These are phyloP conservation scores for Cytospora paraplurivora DNA, from an alignment of 2,329 filamentous ascomycete genomes.

Conservation along the genomic window DNA sequence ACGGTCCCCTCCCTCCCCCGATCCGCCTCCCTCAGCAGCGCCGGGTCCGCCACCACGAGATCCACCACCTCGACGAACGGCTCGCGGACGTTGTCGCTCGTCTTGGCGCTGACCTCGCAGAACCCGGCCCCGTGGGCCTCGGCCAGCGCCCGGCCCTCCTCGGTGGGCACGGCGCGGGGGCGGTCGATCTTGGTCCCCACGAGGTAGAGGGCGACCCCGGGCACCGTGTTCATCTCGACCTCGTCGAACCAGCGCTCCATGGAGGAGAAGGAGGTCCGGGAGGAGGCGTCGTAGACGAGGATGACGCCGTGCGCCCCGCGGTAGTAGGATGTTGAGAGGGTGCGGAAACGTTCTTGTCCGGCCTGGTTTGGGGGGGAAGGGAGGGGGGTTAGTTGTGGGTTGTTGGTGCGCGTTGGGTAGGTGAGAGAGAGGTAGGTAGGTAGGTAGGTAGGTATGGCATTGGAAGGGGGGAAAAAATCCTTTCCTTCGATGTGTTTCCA, in stretches of 20 bases:
- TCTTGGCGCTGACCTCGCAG: conserved; percentile 58
- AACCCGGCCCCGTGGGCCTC: conserved; percentile 49
- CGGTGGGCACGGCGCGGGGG: conserved; percentile 47
- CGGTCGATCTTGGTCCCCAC: conserved; percentile 57
- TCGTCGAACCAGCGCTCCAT: conserved; percentile 59
- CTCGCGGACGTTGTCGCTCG: conserved; percentile 51
- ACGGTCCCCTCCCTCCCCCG: conserved; percentile 35
- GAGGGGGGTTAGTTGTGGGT: conserved; percentile 16
- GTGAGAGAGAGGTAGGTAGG: not conserved
- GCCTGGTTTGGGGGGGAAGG: conserved; percentile 36
- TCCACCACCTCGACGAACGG: conserved; percentile 57
- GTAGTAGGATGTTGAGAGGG: conserved; percentile 54
- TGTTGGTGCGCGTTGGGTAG: not conserved
- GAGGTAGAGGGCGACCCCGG: conserved; percentile 52
- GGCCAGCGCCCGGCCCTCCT: conserved; percentile 52
- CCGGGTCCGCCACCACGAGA: conserved; percentile 48
- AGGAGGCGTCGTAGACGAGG: conserved; percentile 53
- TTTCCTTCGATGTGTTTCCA: too few relatives aligned
- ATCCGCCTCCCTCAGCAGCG: conserved; percentile 41
- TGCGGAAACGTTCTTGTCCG: conserved; percentile 52
- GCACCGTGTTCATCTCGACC: conserved; percentile 51
- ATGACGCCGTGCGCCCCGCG: conserved; percentile 53
- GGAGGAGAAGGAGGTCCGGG: conserved; percentile 50
- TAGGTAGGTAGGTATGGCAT: too few relatives aligned
- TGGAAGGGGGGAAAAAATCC: too few relatives aligned